Conservation (phyloP, 768 basidiomycete species). For the Lactifluus rugatus region DNA sequence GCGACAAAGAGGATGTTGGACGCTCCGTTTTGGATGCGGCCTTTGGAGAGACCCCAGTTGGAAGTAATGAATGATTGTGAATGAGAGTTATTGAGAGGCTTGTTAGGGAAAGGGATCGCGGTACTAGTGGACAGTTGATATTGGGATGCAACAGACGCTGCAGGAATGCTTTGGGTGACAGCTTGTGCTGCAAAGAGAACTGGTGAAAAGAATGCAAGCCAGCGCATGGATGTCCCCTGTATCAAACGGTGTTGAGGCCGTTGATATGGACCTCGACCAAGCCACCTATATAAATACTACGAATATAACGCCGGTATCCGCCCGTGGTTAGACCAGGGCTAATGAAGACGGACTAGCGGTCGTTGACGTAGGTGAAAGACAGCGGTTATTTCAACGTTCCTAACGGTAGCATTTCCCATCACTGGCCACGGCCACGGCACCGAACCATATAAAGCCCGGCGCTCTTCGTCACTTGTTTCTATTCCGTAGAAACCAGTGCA, state of each 20-base stretch:
- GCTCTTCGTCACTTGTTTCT: not conserved
- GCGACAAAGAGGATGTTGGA: slow-evolving; percentile 50
- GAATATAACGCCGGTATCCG: not conserved
- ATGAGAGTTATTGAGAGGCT: slow-evolving; percentile 42
- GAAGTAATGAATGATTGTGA: slow-evolving; percentile 42
- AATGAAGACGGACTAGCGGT: not conserved
- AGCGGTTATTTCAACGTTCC: too few relatives aligned
- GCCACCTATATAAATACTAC: not conserved
- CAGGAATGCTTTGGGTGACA: not conserved
- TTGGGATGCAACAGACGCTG: slow-evolving; percentile 33
- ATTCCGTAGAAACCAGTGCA: not conserved
- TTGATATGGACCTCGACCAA: not conserved
- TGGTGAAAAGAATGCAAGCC: not conserved
- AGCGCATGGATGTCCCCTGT: not conserved
- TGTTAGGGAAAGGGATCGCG: slow-evolving; percentile 51
- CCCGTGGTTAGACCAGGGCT: not conserved
- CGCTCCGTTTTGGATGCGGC: slow-evolving; percentile 48
- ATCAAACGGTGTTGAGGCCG: not conserved
- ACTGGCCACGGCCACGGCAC: not conserved
- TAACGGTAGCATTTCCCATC: not conserved
- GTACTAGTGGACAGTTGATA: slow-evolving; percentile 54
- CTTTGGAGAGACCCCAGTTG: slow-evolving; percentile 53
- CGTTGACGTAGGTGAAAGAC: not conserved
- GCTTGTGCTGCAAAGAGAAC: slow-evolving; percentile 1
- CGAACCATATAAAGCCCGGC: not conserved